A percentile compares a stretch with the other conserved stretches of the same genome.
Evolutionary conservation across 2,329 filamentous ascomycete genomes (phyloP).

Genomic region (Colletotrichum incanum): DNA sequence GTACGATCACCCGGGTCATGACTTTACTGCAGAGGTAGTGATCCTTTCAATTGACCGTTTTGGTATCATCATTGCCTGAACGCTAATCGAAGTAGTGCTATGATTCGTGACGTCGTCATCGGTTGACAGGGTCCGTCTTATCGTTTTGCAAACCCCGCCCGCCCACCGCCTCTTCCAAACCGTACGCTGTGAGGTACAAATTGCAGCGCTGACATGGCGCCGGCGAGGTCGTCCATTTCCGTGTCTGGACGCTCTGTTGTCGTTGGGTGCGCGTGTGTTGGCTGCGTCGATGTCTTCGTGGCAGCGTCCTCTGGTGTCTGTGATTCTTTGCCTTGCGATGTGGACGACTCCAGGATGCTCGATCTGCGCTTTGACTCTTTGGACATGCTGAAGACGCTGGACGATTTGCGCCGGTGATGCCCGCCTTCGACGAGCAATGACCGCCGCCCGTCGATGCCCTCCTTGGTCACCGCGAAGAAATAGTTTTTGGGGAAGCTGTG

Average conservation of each 20-base stretch:
- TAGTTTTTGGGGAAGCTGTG: conserved; percentile 92
- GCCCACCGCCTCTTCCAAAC: conserved; percentile 73
- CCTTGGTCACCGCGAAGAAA: conserved; percentile 88
- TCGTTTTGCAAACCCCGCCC: conserved; percentile 67
- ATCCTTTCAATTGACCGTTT: conserved; percentile 53
- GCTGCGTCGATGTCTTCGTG: conserved; percentile 31
- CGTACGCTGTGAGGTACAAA: conserved; percentile 79
- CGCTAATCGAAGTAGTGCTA: conserved; percentile 44
- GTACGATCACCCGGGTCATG: conserved; percentile 26
- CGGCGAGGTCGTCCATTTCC: conserved; percentile 75
- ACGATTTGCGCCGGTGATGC: conserved; percentile 65
- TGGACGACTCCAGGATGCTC: conserved; percentile 50
- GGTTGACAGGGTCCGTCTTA: conserved; percentile 64
- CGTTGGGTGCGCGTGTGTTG: not conserved
- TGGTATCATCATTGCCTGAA: conserved; percentile 50
- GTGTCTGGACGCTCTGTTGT: conserved; percentile 56
- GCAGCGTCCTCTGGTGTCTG: conserved; percentile 1
- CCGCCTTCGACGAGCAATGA: conserved; percentile 80
- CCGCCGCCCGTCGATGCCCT: conserved; percentile 88
- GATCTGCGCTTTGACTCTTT: conserved; percentile 54
- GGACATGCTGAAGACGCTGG: conserved; percentile 51
- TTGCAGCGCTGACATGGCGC: conserved; percentile 79
- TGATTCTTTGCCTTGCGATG: conserved; percentile 21
- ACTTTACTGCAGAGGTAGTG: conserved; percentile 53
- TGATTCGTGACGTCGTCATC: conserved; percentile 50